phyloP scores from a whole-genome alignment of 176 grass and related monocot genomes.

The Puccinellia tenuiflora region DNA sequence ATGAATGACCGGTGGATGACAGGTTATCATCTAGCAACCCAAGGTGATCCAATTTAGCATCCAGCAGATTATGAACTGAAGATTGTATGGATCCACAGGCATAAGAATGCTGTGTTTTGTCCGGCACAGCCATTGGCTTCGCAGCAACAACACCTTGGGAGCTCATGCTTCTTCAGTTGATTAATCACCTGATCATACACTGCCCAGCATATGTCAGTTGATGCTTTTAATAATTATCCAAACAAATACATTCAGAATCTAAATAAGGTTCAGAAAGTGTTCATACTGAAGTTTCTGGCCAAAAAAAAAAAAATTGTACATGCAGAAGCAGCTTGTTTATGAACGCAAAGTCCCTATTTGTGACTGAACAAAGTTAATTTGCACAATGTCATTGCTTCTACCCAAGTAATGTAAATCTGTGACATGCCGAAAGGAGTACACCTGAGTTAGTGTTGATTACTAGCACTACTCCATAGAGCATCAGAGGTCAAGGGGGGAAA shows the following conservation, averaged over 20 bases:
- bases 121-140: conserved; percentile 22
- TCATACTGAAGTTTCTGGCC: background rate
- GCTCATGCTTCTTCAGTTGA: conserved; percentile 42
- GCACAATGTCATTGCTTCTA: background rate
- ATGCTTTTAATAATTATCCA: background rate
- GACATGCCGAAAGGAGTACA: background rate
- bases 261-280: background rate
- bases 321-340: background rate
- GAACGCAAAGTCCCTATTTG: background rate
- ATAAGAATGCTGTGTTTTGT: conserved; percentile 40
- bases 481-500: background rate
- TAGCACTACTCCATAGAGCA: background rate
- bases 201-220: background rate
- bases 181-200: background rate
- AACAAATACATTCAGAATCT: background rate
- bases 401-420: background rate
- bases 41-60: conserved; percentile 15
- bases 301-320: background rate
- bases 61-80: conserved; percentile 41
- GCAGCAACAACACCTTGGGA: conserved; percentile 36
- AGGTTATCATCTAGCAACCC: conserved; percentile 13
- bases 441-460: background rate
- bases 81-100: conserved; percentile 36
- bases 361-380: background rate
- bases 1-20: conserved; percentile 54